These are phyloP conservation scores for Catharanthus roseus DNA, from an alignment of 257 asterid species.

Conservation along the genomic window DNA sequence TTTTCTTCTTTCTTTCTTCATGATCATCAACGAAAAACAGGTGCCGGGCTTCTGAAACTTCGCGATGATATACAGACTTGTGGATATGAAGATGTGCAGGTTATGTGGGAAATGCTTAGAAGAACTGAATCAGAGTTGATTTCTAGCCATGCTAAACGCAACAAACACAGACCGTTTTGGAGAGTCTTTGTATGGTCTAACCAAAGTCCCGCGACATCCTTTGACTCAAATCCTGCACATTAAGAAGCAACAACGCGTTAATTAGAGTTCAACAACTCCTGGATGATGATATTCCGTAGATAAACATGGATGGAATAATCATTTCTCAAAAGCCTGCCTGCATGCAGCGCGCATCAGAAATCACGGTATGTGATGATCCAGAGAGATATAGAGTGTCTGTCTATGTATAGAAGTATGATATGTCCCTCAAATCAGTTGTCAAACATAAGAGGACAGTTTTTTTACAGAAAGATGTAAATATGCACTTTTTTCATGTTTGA, in stretches of 20 bases:
- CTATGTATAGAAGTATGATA: constrained; percentile 10
- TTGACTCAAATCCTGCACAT: constrained; percentile 32
- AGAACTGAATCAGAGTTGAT: constrained; percentile 45
- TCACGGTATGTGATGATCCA: constrained; percentile 10
- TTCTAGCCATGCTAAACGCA: constrained; percentile 42
- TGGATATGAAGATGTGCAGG: constrained; percentile 89
- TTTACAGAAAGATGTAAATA: constrained; percentile 25
- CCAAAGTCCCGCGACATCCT: constrained; percentile 27
- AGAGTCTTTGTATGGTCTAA: constrained; percentile 47
- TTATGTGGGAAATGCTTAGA: constrained; percentile 96
- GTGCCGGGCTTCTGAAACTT: constrained; percentile 76
- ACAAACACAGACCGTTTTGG: constrained; percentile 49
- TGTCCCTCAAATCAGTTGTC: constrained; percentile 9
- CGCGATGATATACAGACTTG: constrained; percentile 85
- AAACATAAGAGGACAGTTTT: background rate
- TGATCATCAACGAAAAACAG: constrained; percentile 33
- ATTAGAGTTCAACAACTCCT: constrained; percentile 4
- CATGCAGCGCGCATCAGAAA: constrained; percentile 4
- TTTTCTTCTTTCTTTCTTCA: constrained; percentile 13
- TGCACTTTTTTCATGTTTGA: constrained; percentile 12
- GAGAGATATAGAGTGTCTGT: constrained; percentile 14
- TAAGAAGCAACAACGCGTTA: constrained; percentile 18
- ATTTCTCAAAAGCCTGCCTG: constrained; percentile 21
- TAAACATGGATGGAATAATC: constrained; percentile 26
- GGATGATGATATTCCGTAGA: constrained; percentile 12